Percentiles rank a stretch among this genome's conserved stretches.
These are phyloP conservation scores for Naumovozyma castellii DNA, from an alignment of 805 yeast genomes.

Conservation along the genomic window DNA sequence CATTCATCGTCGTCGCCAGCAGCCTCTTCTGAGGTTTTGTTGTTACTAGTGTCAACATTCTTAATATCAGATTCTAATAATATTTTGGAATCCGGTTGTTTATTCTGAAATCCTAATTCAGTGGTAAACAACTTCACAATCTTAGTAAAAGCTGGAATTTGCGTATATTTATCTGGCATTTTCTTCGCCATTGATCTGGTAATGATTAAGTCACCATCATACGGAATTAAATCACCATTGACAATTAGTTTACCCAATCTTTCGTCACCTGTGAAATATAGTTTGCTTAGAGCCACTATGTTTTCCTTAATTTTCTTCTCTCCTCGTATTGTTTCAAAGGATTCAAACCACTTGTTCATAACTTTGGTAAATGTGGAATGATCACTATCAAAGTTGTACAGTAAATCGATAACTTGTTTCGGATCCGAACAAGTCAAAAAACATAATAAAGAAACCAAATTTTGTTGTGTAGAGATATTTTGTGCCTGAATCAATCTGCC, in stretches of 20 bases:
- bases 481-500: constrained; percentile 54
- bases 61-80: constrained; percentile 6
- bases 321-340: constrained; percentile 76
- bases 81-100: constrained; percentile 33
- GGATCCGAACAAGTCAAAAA: constrained; percentile 58
- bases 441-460: constrained; percentile 67
- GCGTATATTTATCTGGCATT: constrained; percentile 53
- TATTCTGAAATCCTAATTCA: constrained; percentile 60
- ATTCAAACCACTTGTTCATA: constrained; percentile 71
- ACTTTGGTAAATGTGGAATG: constrained; percentile 43
- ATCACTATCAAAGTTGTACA: constrained; percentile 35
- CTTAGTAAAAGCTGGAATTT: constrained; percentile 59
- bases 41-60: constrained; percentile 4
- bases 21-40: constrained; percentile 9
- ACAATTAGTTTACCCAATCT: constrained; percentile 46
- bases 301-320: constrained; percentile 56
- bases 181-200: constrained; percentile 77
- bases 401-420: constrained; percentile 50
- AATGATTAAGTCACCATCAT: constrained; percentile 51
- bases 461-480: constrained; percentile 67
- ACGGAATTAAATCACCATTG: constrained; percentile 67
- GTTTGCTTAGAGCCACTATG: constrained; percentile 59
- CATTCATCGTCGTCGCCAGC: constrained; percentile 44
- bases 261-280: constrained; percentile 51
- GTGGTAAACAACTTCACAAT: constrained; percentile 60